Percentiles rank a stretch among this genome's conserved stretches.
Conservation (phyloP, 306 rosid genomes). For the Vigna trinervia region DNA sequence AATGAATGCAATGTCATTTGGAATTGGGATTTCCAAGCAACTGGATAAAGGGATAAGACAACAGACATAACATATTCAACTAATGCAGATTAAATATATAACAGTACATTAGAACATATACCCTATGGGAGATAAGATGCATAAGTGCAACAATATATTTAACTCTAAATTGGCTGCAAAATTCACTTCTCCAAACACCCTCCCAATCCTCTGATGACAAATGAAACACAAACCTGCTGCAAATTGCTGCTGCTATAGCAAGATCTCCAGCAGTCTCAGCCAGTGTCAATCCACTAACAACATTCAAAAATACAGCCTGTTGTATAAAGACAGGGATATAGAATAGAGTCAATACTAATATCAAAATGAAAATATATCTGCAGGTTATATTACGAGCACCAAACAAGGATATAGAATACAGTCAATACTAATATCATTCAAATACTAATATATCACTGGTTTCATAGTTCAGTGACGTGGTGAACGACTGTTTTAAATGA, state of each 20-base stretch:
- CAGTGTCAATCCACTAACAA: slow-evolving; percentile 77
- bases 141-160: background rate
- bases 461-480: background rate
- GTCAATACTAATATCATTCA: slow-evolving; percentile 17
- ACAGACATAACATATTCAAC: background rate
- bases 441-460: background rate
- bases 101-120: background rate
- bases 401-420: background rate
- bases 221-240: slow-evolving; percentile 78
- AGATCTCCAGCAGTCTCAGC: slow-evolving; percentile 96
- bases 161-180: background rate
- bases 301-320: slow-evolving; percentile 84
- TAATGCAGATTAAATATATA: slow-evolving; percentile 5
- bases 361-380: background rate
- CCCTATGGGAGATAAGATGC: background rate
- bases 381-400: background rate
- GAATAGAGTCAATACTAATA: slow-evolving; percentile 16
- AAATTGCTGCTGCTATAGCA: slow-evolving; percentile 92
- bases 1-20: slow-evolving; percentile 80
- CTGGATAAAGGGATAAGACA: slow-evolving; percentile 48
- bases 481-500: slow-evolving; percentile 7
- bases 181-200: slow-evolving; percentile 10
- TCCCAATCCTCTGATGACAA: slow-evolving; percentile 6
- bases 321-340: slow-evolving; percentile 17
- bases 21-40: slow-evolving; percentile 87